Percentiles rank a stretch among this genome's conserved stretches.
These are phyloP conservation scores for Rhododendron ferrugineum DNA, from an alignment of 148 eudicot genomes.

Conservation along the genomic window DNA sequence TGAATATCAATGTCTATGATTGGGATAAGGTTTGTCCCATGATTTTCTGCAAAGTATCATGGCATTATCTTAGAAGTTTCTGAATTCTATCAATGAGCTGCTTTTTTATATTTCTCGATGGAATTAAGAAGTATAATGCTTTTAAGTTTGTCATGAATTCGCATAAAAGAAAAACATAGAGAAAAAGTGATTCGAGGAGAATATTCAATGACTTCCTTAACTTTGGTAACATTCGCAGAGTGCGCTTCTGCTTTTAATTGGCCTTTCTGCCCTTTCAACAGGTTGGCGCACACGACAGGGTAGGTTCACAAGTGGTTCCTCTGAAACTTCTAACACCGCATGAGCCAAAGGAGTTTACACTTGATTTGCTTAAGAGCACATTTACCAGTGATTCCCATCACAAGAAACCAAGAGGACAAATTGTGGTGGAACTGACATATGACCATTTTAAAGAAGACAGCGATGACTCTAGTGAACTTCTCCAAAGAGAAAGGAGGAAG, in stretches of 20 bases:
- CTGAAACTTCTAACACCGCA: conserved; percentile 52
- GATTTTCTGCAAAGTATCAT: background rate
- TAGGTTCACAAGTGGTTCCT: conserved; percentile 71
- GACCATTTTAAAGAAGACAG: conserved; percentile 63
- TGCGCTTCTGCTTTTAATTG: background rate
- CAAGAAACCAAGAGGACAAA: conserved; percentile 61
- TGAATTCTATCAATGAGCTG: background rate
- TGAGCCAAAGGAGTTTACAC: conserved; percentile 46
- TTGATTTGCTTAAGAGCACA: conserved; percentile 64
- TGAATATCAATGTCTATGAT: conserved; percentile 62
- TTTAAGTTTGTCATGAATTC: background rate
- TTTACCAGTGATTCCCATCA: conserved; percentile 33
- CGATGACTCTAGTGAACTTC: conserved; percentile 27
- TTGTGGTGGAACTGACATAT: conserved; percentile 57
- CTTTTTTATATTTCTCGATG: background rate
- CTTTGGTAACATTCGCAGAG: background rate
- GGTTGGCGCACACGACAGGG: conserved; percentile 74
- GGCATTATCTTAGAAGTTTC: background rate
- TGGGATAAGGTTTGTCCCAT: conserved; percentile 34
- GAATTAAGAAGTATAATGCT: background rate
- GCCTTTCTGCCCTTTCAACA: conserved; percentile 11
- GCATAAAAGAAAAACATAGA: background rate
- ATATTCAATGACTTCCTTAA: background rate
- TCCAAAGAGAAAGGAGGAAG: conserved; percentile 15
- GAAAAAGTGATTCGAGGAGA: background rate